phyloP scores from a whole-genome alignment of 306 rosid genomes.

The Cotoneaster glaucophyllus region DNA sequence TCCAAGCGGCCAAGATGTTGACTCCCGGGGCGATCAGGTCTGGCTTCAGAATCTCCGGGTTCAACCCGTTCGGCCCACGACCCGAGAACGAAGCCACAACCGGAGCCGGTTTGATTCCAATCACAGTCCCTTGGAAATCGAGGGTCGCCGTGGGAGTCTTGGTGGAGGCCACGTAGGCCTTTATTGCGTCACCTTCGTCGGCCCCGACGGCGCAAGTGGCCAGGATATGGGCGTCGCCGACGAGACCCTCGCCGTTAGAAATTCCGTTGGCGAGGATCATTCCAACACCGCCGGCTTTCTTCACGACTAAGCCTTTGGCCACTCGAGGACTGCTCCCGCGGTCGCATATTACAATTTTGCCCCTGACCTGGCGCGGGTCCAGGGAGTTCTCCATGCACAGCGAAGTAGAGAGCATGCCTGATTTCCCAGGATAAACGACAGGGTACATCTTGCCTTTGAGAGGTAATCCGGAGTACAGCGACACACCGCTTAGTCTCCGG shows the following conservation, averaged over 20 bases:
- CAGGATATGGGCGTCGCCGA: constrained; percentile 77
- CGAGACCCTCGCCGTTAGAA: constrained; percentile 78
- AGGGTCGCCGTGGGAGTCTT: constrained; percentile 55
- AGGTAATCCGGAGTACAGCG: constrained; percentile 62
- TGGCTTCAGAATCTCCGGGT: constrained; percentile 78
- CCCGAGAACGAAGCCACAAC: constrained; percentile 79
- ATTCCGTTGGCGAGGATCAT: constrained; percentile 78
- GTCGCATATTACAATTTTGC: constrained; percentile 78
- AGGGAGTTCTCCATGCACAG: constrained; percentile 81
- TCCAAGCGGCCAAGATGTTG: constrained; percentile 82
- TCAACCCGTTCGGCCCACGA: constrained; percentile 64
- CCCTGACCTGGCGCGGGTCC: constrained; percentile 53
- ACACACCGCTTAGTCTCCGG: constrained; percentile 53
- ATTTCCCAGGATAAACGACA: constrained; percentile 70
- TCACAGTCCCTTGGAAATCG: constrained; percentile 66
- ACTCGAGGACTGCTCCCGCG: constrained; percentile 77
- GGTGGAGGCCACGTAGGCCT: constrained; percentile 48
- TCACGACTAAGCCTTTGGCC: constrained; percentile 77
- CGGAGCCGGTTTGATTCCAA: constrained; percentile 89
- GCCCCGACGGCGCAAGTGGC: constrained; percentile 80
- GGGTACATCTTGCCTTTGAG: constrained; percentile 57
- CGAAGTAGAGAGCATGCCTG: constrained; percentile 55
- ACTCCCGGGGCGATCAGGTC: constrained; percentile 87
- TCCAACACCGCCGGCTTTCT: constrained; percentile 82
- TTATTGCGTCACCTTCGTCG: constrained; percentile 55